Base-by-base conservation (phyloP, 176 grass and related monocot genomes). In the Aegilops umbellulata region DNA sequence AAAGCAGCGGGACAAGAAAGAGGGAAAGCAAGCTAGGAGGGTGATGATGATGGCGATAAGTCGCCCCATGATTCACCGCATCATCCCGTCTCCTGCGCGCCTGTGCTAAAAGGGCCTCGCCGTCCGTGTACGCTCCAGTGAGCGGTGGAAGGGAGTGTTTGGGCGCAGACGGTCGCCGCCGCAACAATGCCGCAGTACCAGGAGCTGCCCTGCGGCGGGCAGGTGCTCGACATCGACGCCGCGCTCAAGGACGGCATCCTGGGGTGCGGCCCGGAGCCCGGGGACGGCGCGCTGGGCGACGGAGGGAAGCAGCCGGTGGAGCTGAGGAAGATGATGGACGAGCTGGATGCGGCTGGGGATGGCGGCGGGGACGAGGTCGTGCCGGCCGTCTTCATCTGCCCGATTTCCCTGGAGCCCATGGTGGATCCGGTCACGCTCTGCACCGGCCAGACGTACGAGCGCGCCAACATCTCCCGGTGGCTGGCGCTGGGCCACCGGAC, bases 361-460 rank as follows among this genome's bases (percentile, higher is more conserved):
- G 82, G 93, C 36, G 86, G 88, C 27, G 95, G 87, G 16, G 90
- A 91, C 65, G 87, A 94, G 89, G 64, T 67, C 4, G 92, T 99
- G 47, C 97, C 97, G 4, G 87, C 89, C 3, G 97, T 99, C 60
- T 97, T 99, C 90, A 97, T 99, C 79, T 99, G 97, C 89, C 97
- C 97, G 41, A 97, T 99, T 74, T 99, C 97, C 2, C 97, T 99
- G 8, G 97, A 96, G 66, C 97, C 97, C 5, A 99, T 99, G 97
- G 87, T 99, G 84, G 97, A 99, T 94, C 97, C 97, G 65, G 97
- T 94, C 63, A 99, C 97, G 53, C 97, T 99, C 25, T 94, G 94
- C 94, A 99, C 97, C 42, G 97, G 97, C 5, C 97, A 99, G 87
- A 99, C 97, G 23, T 99, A 99, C 86, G 97, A 99, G 90, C 90